phyloP scores from a whole-genome alignment of 306 rosid genomes.

The Ochetophila trinervis region DNA sequence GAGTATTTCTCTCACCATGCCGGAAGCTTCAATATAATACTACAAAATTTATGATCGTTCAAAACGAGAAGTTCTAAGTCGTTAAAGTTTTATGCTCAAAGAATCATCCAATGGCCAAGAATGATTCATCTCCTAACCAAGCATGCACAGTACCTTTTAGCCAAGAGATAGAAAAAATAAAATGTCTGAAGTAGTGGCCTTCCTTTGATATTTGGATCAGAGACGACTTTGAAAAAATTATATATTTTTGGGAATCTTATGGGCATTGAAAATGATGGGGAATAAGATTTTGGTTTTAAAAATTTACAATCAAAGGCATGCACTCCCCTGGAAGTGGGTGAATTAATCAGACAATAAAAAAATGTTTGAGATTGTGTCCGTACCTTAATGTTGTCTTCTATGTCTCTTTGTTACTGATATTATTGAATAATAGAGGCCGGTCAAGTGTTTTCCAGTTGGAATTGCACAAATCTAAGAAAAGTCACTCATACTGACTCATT shows the following conservation, averaged over 20 bases:
- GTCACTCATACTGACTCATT: too few relatives aligned
- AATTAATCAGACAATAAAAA: conserved; percentile 11
- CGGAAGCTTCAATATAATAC: too few relatives aligned
- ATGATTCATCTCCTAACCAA: too few relatives aligned
- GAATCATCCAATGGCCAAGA: too few relatives aligned
- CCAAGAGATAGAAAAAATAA: not conserved
- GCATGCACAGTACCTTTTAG: not conserved
- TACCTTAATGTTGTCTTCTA: not conserved
- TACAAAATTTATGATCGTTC: too few relatives aligned
- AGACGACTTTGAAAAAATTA: too few relatives aligned
- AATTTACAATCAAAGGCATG: not conserved
- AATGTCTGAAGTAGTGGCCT: not conserved
- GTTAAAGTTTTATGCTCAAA: too few relatives aligned
- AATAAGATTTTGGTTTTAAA: conserved; percentile 12
- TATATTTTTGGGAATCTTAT: conserved; percentile 4
- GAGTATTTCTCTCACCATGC: too few relatives aligned
- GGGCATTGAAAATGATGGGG: conserved; percentile 15
- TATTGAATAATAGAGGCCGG: not conserved
- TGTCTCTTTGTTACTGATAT: not conserved
- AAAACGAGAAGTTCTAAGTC: too few relatives aligned
- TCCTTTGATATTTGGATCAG: conserved; percentile 5
- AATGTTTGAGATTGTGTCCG: conserved; percentile 1
- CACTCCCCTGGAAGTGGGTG: not conserved
- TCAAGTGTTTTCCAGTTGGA: not conserved
- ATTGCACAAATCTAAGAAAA: too few relatives aligned